Evolutionary conservation across 108 stramenopile species (phyloP).

Genomic region (Aurantiochytrium sp.): DNA sequence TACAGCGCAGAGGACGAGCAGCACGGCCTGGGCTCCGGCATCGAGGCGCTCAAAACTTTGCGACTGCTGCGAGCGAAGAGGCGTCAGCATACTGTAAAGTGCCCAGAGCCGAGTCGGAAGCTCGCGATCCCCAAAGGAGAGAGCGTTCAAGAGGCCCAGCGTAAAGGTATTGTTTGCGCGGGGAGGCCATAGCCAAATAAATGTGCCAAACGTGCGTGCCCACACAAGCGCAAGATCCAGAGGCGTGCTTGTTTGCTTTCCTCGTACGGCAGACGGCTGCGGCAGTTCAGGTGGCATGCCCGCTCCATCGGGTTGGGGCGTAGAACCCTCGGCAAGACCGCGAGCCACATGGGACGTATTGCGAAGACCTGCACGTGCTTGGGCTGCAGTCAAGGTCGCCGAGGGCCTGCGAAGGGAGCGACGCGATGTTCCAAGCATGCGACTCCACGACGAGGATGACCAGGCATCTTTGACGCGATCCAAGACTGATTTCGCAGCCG

Average conservation of each 20-base stretch:
- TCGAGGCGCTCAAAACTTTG: background rate
- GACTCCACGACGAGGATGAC: background rate
- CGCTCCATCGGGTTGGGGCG: too few species aligned
- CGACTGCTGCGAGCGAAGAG: background rate
- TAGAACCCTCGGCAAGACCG: background rate
- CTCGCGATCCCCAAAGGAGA: background rate
- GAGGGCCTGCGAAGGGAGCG: background rate
- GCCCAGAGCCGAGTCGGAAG: background rate
- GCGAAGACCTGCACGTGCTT: background rate
- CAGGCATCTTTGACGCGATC: constrained; percentile 5
- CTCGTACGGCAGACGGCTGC: too few species aligned
- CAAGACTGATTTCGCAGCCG: background rate
- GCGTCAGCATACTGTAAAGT: background rate
- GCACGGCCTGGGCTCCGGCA: background rate
- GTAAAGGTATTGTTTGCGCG: background rate
- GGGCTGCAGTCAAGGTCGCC: background rate
- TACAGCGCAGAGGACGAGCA: background rate
- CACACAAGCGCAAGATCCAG: background rate
- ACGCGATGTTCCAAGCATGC: background rate
- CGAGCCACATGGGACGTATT: background rate
- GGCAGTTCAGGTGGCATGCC: too few species aligned
- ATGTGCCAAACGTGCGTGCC: background rate
- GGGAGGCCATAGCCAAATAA: background rate
- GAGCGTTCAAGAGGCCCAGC: background rate
- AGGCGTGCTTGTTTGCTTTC: background rate